A percentile compares a stretch with the other conserved stretches of the same genome.
phyloP scores from a whole-genome alignment of 129 eudicot species.

The Sambucus nigra region DNA sequence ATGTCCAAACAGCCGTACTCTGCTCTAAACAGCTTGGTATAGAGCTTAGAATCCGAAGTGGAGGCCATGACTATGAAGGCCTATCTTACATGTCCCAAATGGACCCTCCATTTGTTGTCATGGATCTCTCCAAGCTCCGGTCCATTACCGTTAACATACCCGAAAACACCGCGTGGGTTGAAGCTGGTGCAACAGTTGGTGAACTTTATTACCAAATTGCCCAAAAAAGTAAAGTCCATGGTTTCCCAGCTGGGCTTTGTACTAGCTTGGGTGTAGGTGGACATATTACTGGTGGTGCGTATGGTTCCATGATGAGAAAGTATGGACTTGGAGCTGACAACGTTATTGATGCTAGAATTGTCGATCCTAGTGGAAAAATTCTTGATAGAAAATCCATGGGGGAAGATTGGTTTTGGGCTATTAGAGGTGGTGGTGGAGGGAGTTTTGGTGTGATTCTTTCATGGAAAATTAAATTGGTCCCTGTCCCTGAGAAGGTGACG shows the following conservation, averaged over 20 bases:
- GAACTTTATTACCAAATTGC: constrained; percentile 11
- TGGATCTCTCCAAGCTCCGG: constrained; percentile 10
- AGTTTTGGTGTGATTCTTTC: constrained; percentile 16
- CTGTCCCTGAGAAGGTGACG: constrained; percentile 19
- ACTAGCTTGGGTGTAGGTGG: constrained; percentile 17
- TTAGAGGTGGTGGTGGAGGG: constrained; percentile 15
- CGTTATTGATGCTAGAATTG: constrained; percentile 7
- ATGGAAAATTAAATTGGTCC: constrained; percentile 19
- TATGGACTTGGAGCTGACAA: constrained; percentile 19
- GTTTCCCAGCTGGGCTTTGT: constrained; percentile 14
- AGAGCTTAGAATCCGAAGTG: constrained; percentile 14
- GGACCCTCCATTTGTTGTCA: constrained; percentile 3
- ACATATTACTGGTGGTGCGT: constrained; percentile 16
- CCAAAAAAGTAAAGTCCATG: constrained; percentile 11
- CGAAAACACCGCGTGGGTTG: constrained; percentile 16
- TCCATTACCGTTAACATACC: background rate
- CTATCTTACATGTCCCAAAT: constrained; percentile 6
- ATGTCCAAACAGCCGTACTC: constrained; percentile 14
- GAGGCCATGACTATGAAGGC: constrained; percentile 22
- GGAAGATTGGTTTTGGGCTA: constrained; percentile 16
- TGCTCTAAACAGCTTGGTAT: constrained; percentile 13
- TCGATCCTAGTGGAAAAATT: constrained; percentile 9
- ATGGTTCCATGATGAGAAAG: constrained; percentile 16
- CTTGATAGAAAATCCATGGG: constrained; percentile 16
- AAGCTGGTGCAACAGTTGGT: constrained; percentile 13